Percentiles rank a stretch among this genome's conserved stretches.
Evolutionary conservation across 148 eudicot species (phyloP).

Genomic region (Fagopyrum tataricum): DNA sequence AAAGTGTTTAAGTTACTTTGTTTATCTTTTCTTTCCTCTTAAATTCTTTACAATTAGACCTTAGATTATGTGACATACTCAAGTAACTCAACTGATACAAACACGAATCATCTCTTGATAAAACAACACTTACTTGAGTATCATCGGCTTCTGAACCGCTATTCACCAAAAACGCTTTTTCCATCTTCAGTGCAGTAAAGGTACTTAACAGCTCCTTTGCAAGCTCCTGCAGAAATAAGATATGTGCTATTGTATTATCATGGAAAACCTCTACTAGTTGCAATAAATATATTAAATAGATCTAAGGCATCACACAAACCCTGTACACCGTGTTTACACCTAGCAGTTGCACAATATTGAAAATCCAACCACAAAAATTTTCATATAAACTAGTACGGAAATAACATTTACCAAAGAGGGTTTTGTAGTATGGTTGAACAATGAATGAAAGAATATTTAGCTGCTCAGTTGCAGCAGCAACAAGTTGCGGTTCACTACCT

Average conservation of each 20-base stretch:
- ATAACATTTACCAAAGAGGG: slow-evolving; percentile 66
- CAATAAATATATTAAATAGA: neutral
- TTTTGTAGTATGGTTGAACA: slow-evolving; percentile 94
- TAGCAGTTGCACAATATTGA: neutral
- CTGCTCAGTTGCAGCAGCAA: slow-evolving; percentile 78
- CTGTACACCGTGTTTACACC: slow-evolving; percentile 1
- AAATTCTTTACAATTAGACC: no score
- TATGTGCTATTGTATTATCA: neutral
- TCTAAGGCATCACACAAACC: neutral
- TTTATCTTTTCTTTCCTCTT: no score
- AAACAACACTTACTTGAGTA: slow-evolving; percentile 56
- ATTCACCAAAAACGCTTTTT: slow-evolving; percentile 80
- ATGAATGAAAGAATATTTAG: slow-evolving; percentile 88
- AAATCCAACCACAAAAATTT: neutral
- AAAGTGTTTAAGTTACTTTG: no score
- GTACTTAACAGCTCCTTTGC: slow-evolving; percentile 69
- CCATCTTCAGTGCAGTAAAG: slow-evolving; percentile 79
- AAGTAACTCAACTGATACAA: neutral
- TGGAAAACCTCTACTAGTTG: neutral
- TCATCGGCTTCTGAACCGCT: slow-evolving; percentile 99
- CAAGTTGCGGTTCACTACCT: slow-evolving; percentile 90
- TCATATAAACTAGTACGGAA: neutral
- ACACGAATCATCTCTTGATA: neutral
- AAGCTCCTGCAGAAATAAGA: slow-evolving; percentile 56
- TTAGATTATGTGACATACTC: neutral